Conservation (phyloP, 2,329 filamentous ascomycete species). For the Lachnellula suecica region DNA sequence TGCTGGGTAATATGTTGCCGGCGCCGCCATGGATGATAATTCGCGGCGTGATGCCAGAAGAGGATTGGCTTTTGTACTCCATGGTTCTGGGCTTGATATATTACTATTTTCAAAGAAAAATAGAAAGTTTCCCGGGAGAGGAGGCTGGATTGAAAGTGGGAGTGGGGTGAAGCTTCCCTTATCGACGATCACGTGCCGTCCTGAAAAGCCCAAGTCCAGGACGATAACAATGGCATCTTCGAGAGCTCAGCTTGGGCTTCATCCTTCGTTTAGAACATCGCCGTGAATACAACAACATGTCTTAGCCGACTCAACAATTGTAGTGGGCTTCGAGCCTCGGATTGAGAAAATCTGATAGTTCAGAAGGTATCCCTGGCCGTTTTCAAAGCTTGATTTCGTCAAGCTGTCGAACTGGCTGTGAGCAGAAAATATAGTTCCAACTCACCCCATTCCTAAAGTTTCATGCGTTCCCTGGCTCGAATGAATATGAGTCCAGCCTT, state of each 20-base stretch:
- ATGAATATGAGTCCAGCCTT: neutral
- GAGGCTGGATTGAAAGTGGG: neutral
- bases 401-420: neutral
- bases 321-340: neutral
- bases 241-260: neutral
- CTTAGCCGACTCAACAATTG: too few relatives aligned
- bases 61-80: slow-evolving; percentile 19
- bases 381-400: neutral
- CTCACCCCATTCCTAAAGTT: neutral
- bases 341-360: neutral
- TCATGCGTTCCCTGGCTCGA: too few relatives aligned
- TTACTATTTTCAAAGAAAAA: neutral
- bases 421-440: neutral
- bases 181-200: neutral
- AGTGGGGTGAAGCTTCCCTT: neutral
- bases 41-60: slow-evolving; percentile 16
- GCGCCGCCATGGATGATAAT: slow-evolving; percentile 60
- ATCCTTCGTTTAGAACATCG: neutral
- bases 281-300: neutral
- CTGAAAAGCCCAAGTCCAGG: neutral
- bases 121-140: neutral
- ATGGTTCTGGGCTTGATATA: slow-evolving; percentile 4
- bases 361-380: too few relatives aligned
- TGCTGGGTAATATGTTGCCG: slow-evolving; percentile 63
- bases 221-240: neutral